These are phyloP conservation scores for Debaryomycetaceae sp. DNA, from an alignment of 1,139 yeast genomes.

Conservation along the genomic window DNA sequence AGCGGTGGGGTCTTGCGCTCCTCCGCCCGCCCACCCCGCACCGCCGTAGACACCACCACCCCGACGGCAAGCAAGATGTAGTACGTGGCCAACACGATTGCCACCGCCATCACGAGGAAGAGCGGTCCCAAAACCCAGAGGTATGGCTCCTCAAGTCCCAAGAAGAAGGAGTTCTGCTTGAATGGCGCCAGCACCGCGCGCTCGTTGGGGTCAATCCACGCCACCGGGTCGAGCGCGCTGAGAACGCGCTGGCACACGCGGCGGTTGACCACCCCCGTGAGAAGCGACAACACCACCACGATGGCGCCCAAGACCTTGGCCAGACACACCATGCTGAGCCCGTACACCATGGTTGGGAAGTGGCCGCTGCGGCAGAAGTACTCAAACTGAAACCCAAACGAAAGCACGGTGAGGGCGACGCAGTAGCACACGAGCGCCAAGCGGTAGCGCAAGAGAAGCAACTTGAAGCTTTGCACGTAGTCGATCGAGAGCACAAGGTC, in stretches of 20 bases:
- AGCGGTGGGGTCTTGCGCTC: too few relatives aligned
- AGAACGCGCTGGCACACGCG: slow-evolving; percentile 18
- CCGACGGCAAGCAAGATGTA: slow-evolving; percentile 13
- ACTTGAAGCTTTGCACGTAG: slow-evolving; percentile 42
- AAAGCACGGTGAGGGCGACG: slow-evolving; percentile 41
- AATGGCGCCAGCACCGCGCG: slow-evolving; percentile 23
- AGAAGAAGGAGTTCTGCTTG: slow-evolving; percentile 41
- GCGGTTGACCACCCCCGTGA: slow-evolving; percentile 35
- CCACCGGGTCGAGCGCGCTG: slow-evolving; percentile 54
- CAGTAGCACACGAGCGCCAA: slow-evolving; percentile 59
- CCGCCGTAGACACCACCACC: slow-evolving; percentile 4
- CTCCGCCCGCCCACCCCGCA: too few relatives aligned
- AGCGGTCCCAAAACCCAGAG: slow-evolving; percentile 58
- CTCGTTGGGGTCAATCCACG: slow-evolving; percentile 34
- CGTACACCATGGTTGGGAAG: slow-evolving; percentile 51
- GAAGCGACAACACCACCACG: slow-evolving; percentile 17
- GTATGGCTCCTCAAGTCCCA: slow-evolving; percentile 62
- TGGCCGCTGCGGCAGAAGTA: slow-evolving; percentile 31
- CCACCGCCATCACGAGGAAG: slow-evolving; percentile 49
- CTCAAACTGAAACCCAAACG: slow-evolving; percentile 43
- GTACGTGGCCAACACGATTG: slow-evolving; percentile 36
- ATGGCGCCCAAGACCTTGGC: slow-evolving; percentile 17
- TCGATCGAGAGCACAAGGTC: slow-evolving; percentile 37
- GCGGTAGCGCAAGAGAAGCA: slow-evolving; percentile 60
- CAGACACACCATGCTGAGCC: slow-evolving; percentile 30